Conservation (phyloP, 208 protist species). For the Naegleria lovaniensis region DNA sequence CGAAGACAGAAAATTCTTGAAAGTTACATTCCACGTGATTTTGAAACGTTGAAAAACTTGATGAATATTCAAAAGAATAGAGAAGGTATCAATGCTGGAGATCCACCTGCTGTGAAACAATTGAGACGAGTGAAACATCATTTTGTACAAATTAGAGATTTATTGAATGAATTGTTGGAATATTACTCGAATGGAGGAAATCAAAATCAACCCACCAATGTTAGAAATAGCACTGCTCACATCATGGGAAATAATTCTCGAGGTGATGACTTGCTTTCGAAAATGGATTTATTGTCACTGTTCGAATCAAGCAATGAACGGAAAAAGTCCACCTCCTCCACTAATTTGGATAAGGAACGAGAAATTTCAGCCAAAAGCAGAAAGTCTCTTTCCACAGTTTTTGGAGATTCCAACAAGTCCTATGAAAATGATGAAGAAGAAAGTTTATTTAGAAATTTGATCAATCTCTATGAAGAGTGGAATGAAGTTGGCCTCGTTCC, state of each 20-base stretch:
- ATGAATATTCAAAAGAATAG: neutral
- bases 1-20: neutral
- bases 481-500: neutral
- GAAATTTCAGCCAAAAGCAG: neutral
- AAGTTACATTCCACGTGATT: constrained; percentile 6
- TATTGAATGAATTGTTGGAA: neutral
- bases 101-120: neutral
- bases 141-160: constrained; percentile 13
- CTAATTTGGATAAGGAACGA: neutral
- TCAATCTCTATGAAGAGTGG: neutral
- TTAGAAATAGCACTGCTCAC: neutral
- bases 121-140: neutral
- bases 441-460: neutral
- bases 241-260: neutral
- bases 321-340: neutral
- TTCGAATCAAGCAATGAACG: neutral
- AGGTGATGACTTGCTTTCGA: neutral
- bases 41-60: neutral
- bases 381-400: neutral
- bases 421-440: neutral
- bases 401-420: neutral
- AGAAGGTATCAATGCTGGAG: neutral
- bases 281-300: neutral
- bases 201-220: neutral
- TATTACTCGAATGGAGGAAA: neutral